Evolutionary conservation across 2,329 filamentous ascomycete genomes (phyloP).

Genomic region (Aspergillus novoparasiticus): DNA sequence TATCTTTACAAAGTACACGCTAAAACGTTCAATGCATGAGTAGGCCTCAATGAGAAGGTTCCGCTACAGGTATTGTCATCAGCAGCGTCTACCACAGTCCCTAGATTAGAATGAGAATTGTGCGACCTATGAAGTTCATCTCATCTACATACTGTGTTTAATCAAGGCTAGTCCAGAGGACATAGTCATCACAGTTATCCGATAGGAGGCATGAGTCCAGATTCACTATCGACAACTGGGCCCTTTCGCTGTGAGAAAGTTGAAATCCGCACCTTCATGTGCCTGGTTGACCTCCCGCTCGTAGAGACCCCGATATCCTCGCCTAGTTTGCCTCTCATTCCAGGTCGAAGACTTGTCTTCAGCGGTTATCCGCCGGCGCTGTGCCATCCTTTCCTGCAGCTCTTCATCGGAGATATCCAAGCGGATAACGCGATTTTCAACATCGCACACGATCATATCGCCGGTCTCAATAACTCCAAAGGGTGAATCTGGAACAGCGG

Average conservation of each 20-base stretch:
- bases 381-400: conserved; percentile 41
- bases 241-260: conserved; percentile 35
- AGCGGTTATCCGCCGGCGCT: neutral
- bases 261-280: conserved; percentile 45
- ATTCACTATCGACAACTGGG: neutral
- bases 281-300: conserved; percentile 47
- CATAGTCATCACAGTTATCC: no score
- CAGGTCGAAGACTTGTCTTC: conserved; percentile 8
- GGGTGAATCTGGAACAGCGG: conserved; percentile 49
- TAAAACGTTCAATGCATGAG: no score
- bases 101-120: no score
- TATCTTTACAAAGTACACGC: no score
- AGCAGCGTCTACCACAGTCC: no score
- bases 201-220: neutral
- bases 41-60: no score
- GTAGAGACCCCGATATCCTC: conserved; percentile 46
- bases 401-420: conserved; percentile 48
- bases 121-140: no score
- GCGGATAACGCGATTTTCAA: conserved; percentile 45
- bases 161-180: no score
- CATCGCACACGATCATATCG: conserved; percentile 51
- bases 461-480: conserved; percentile 53
- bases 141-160: no score
- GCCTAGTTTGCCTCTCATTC: conserved; percentile 28
- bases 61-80: no score